Conservation (phyloP, 495 filamentous ascomycete genomes). For the Podospora didyma region DNA sequence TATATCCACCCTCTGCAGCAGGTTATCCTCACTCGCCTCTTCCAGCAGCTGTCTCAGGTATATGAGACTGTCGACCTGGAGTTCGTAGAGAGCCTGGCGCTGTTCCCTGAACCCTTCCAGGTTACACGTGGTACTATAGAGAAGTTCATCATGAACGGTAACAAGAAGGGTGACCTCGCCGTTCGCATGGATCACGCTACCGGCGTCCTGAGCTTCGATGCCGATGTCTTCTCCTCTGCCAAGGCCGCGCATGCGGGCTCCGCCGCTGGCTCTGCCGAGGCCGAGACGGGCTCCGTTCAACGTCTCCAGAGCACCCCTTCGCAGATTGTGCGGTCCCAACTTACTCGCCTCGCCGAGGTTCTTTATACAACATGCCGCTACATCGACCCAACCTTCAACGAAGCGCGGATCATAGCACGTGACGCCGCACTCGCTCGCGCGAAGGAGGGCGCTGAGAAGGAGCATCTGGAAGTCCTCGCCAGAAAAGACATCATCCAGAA, state of each 20-base stretch:
- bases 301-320: constrained; percentile 95
- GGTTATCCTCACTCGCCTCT: constrained; percentile 95
- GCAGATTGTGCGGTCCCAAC: constrained; percentile 93
- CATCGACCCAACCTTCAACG: constrained; percentile 83
- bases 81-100: constrained; percentile 88
- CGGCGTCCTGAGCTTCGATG: constrained; percentile 92
- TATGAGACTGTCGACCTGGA: constrained; percentile 96
- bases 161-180: constrained; percentile 97
- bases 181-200: constrained; percentile 95
- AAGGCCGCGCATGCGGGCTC: constrained; percentile 88
- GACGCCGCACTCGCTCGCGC: constrained; percentile 76
- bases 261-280: constrained; percentile 82
- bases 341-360: constrained; percentile 85
- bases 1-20: constrained; percentile 94
- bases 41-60: constrained; percentile 98
- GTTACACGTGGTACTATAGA: constrained; percentile 88
- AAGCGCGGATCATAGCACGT: constrained; percentile 72
- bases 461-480: constrained; percentile 83
- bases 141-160: constrained; percentile 99
- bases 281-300: constrained; percentile 79
- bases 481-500: constrained; percentile 89
- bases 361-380: constrained; percentile 92
- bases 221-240: constrained; percentile 94
- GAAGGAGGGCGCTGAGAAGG: constrained; percentile 80
- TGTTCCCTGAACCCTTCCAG: constrained; percentile 97